These are phyloP conservation scores for Sanguinoderma infundibulare DNA, from an alignment of 1,284 basidiomycete species.

Conservation along the genomic window DNA sequence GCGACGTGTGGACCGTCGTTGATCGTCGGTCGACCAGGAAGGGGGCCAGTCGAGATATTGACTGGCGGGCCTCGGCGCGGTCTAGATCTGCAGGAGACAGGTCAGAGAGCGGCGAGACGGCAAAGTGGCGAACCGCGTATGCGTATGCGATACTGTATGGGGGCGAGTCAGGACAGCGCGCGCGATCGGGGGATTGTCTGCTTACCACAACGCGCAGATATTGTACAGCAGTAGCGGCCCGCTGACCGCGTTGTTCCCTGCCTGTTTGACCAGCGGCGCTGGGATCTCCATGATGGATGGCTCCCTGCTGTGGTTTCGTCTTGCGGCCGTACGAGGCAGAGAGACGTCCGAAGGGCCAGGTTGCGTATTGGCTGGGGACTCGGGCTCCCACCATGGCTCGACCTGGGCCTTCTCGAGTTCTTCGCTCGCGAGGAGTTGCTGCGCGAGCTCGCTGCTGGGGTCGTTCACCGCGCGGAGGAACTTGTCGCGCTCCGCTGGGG, in stretches of 20 bases:
- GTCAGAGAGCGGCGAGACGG: slow-evolving; percentile 55
- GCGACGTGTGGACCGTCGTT: slow-evolving; percentile 48
- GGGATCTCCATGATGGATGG: slow-evolving; percentile 59
- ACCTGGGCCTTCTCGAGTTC: slow-evolving; percentile 43
- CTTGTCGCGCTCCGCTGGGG: slow-evolving; percentile 56
- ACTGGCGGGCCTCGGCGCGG: slow-evolving; percentile 45
- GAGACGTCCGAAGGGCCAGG: neutral
- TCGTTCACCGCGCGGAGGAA: slow-evolving; percentile 64
- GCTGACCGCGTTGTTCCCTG: slow-evolving; percentile 28
- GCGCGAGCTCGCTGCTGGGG: slow-evolving; percentile 59
- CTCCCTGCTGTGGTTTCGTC: slow-evolving; percentile 38
- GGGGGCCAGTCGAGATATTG: slow-evolving; percentile 58
- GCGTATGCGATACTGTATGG: slow-evolving; percentile 63
- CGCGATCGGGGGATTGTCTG: slow-evolving; percentile 8
- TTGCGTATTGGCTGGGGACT: neutral
- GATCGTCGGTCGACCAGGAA: slow-evolving; percentile 66
- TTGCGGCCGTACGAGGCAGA: neutral
- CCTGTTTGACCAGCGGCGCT: slow-evolving; percentile 45
- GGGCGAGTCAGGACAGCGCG: neutral
- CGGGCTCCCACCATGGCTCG: slow-evolving; percentile 35
- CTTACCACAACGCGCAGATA: slow-evolving; percentile 67
- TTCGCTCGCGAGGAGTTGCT: slow-evolving; percentile 61
- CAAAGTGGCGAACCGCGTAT: slow-evolving; percentile 63
- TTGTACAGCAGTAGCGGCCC: slow-evolving; percentile 65
- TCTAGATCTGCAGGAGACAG: slow-evolving; percentile 45